Conservation (phyloP, 805 yeast species). For the Suhomyces canberraensis region DNA sequence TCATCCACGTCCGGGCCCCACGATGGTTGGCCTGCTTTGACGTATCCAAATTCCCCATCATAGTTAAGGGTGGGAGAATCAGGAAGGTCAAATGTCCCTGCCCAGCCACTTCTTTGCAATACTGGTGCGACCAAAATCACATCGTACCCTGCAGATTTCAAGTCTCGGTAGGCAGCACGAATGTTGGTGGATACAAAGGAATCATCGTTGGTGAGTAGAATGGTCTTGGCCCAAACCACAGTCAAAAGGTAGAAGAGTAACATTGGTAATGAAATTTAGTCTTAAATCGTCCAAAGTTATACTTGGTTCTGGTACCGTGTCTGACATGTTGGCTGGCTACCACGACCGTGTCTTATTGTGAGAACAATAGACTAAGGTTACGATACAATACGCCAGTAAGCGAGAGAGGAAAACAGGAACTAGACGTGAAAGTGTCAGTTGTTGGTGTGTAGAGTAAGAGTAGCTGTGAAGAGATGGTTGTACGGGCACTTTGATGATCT, state of each 20-base stretch:
- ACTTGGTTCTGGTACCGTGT: too few species aligned
- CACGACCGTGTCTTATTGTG: too few species aligned
- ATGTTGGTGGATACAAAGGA: slow-evolving; percentile 56
- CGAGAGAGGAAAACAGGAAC: too few species aligned
- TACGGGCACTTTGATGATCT: too few species aligned
- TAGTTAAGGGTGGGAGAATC: slow-evolving; percentile 31
- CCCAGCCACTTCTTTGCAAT: slow-evolving; percentile 49
- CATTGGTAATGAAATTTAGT: too few species aligned
- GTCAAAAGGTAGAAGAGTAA: slow-evolving; percentile 4
- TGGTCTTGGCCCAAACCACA: slow-evolving; percentile 27
- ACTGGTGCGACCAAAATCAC: slow-evolving; percentile 52
- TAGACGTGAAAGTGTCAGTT: too few species aligned
- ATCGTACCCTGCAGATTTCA: slow-evolving; percentile 44
- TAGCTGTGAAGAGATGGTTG: too few species aligned
- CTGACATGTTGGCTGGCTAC: too few species aligned
- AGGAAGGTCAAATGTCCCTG: slow-evolving; percentile 50
- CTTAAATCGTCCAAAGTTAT: too few species aligned
- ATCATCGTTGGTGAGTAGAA: slow-evolving; percentile 54
- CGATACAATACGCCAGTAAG: too few species aligned
- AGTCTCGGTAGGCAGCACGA: slow-evolving; percentile 51
- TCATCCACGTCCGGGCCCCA: slow-evolving; percentile 50
- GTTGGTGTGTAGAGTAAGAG: too few species aligned
- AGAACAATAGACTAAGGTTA: too few species aligned
- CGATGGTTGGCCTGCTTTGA: slow-evolving; percentile 46
- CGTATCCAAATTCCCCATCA: slow-evolving; percentile 48